phyloP scores from a whole-genome alignment of 345 rosid species.

The Populus alba region DNA sequence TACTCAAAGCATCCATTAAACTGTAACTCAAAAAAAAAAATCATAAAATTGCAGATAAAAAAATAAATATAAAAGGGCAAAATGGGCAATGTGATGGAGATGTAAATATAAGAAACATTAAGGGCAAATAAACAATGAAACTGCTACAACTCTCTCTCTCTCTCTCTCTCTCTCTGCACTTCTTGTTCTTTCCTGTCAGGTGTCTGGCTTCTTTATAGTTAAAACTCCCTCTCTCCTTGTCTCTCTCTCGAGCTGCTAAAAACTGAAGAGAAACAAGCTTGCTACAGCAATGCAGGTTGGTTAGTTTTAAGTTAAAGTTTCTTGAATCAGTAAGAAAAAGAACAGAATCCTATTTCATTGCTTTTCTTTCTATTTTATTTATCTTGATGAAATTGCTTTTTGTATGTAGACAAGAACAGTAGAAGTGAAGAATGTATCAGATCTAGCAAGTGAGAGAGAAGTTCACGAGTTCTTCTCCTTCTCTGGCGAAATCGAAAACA shows the following conservation, averaged over 20 bases:
- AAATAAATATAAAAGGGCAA: background rate
- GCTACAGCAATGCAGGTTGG: constrained; percentile 18
- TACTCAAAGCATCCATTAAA: background rate
- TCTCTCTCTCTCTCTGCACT: background rate
- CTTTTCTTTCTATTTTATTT: background rate
- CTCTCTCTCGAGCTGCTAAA: background rate
- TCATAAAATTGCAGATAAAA: background rate
- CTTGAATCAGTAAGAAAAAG: background rate
- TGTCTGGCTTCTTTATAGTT: background rate
- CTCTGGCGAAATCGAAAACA: constrained; percentile 81
- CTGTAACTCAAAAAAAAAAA: background rate
- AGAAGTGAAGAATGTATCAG: constrained; percentile 75
- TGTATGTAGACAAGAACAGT: constrained; percentile 67
- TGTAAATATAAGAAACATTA: background rate
- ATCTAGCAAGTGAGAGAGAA: constrained; percentile 97
- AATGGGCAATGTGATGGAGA: background rate
- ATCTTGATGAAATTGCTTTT: background rate
- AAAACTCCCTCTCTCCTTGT: constrained; percentile 2
- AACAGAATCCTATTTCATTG: too few species aligned
- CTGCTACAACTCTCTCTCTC: background rate
- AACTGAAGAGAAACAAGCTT: background rate
- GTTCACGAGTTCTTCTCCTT: constrained; percentile 97
- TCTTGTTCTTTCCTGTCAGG: constrained; percentile 5
- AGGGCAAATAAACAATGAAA: constrained; percentile 14
- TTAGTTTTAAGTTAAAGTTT: background rate